Percentiles rank a stretch among this genome's conserved stretches.
phyloP scores from a whole-genome alignment of 2,329 filamentous ascomycete genomes.

The Cordyceps farinosa region DNA sequence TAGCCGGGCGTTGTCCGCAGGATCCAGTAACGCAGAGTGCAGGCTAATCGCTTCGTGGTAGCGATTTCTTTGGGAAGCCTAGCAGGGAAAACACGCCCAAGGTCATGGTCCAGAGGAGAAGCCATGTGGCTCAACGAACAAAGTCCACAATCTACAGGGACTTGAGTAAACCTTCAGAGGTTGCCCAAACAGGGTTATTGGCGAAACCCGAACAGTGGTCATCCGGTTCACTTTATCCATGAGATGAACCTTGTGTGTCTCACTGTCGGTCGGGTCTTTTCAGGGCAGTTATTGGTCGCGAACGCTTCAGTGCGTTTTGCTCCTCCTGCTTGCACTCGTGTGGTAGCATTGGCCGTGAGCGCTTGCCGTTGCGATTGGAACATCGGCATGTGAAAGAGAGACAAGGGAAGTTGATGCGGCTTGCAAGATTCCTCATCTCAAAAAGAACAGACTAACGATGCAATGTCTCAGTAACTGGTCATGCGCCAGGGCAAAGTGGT shows the following conservation, averaged over 20 bases:
- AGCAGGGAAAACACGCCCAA: not conserved
- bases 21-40: not conserved
- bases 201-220: not conserved
- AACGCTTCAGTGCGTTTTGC: not conserved
- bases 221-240: not conserved
- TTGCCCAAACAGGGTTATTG: not conserved
- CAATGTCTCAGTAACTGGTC: constrained; percentile 7
- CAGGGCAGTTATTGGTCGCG: not conserved
- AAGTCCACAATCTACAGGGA: not conserved
- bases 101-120: not conserved
- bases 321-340: not conserved
- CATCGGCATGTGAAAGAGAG: not conserved
- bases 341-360: too few relatives aligned
- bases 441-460: not conserved
- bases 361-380: not conserved
- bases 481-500: not conserved
- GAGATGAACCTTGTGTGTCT: not conserved
- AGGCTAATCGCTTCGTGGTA: constrained; percentile 12
- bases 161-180: not conserved
- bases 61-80: not conserved
- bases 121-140: not conserved
- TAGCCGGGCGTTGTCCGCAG: not conserved
- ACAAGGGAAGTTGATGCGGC: not conserved
- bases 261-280: not conserved
- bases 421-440: not conserved